These are phyloP conservation scores for Verticillium nonalfalfae DNA, from an alignment of 2,329 filamentous ascomycete genomes.

Conservation along the genomic window DNA sequence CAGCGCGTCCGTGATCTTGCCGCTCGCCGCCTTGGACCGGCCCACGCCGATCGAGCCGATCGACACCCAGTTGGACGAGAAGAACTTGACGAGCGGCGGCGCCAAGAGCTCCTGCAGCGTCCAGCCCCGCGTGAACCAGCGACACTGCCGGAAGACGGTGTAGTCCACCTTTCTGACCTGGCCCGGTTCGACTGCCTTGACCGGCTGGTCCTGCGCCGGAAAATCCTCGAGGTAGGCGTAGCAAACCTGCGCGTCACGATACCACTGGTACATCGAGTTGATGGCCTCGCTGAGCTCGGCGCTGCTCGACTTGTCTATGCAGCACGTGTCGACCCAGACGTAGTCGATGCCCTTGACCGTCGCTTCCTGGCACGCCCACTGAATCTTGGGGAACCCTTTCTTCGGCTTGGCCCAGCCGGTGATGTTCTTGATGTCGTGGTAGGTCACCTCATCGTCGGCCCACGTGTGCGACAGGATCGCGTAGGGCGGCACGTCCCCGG, in stretches of 20 bases:
- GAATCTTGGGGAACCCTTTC: slow-evolving; percentile 6
- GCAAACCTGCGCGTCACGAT: slow-evolving; percentile 23
- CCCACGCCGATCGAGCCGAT: slow-evolving; percentile 18
- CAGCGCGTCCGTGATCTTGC: slow-evolving; percentile 1
- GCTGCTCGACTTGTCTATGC: slow-evolving; percentile 23
- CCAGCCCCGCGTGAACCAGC: slow-evolving; percentile 38
- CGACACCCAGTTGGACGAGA: slow-evolving; percentile 8
- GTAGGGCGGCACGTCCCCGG: slow-evolving; percentile 8
- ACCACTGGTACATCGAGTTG: slow-evolving; percentile 21
- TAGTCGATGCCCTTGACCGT: slow-evolving; percentile 17
- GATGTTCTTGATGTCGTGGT: neutral
- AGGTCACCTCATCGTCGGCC: slow-evolving; percentile 8
- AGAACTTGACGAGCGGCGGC: slow-evolving; percentile 18
- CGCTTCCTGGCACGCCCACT: slow-evolving; percentile 9
- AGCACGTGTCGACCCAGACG: slow-evolving; percentile 29
- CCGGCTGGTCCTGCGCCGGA: slow-evolving; percentile 14
- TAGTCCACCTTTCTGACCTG: neutral
- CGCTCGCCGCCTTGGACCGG: slow-evolving; percentile 21
- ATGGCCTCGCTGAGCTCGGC: slow-evolving; percentile 23
- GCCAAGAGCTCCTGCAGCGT: slow-evolving; percentile 64
- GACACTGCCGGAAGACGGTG: slow-evolving; percentile 1
- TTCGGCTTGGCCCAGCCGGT: neutral
- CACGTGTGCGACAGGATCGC: slow-evolving; percentile 15
- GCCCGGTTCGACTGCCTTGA: neutral
- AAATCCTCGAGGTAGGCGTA: slow-evolving; percentile 23